Evolutionary conservation across 306 rosid genomes (phyloP).

Genomic region (Ziziphus jujuba): DNA sequence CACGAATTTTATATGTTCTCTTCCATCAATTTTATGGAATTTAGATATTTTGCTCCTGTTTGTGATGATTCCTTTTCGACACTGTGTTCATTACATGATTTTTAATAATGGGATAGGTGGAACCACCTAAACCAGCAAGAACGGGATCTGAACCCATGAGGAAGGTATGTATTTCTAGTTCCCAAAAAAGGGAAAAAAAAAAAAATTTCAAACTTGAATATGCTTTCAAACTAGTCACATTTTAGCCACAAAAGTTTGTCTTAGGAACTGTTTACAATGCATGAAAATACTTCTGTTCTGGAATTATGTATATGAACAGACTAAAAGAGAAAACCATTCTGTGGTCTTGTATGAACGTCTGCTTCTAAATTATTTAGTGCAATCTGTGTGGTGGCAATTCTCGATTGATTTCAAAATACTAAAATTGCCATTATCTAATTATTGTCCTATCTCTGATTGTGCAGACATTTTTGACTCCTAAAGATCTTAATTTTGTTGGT

Average conservation of each 20-base stretch:
- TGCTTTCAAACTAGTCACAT: neutral
- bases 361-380: no score
- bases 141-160: constrained; percentile 69
- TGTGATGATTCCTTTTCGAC: constrained; percentile 12
- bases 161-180: constrained; percentile 48
- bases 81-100: constrained; percentile 5
- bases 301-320: no score
- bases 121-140: constrained; percentile 59
- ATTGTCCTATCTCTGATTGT: constrained; percentile 1
- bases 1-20: constrained; percentile 2
- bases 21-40: constrained; percentile 6
- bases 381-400: no score
- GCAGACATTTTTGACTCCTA: constrained; percentile 73
- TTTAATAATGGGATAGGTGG: constrained; percentile 54
- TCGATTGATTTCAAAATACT: no score
- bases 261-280: neutral
- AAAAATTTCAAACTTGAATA: constrained; percentile 1
- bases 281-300: no score
- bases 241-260: neutral
- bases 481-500: constrained; percentile 96
- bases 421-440: neutral
- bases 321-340: no score
- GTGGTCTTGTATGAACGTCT: no score
- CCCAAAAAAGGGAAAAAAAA: no score
- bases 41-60: neutral